Base-by-base conservation (phyloP, 768 basidiomycete genomes). In the Tricholoma sp. region DNA sequence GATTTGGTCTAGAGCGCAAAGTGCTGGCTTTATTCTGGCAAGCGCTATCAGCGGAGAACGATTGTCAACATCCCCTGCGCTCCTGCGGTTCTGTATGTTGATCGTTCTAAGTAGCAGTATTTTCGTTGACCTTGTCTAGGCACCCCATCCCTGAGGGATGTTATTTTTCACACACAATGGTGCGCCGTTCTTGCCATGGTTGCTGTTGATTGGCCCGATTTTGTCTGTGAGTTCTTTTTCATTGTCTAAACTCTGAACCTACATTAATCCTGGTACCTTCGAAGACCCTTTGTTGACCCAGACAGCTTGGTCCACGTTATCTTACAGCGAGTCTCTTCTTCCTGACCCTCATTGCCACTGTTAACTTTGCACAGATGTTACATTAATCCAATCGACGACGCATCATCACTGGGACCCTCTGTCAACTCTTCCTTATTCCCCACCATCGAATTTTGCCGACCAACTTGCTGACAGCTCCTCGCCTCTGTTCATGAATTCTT, bases 121-220 rank as follows among this genome's bases (percentile, higher is more conserved):
- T 34, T 51, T 50, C 52, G 21, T 55, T 59, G 34, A 58, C 62
- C 52, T 59, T 60, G 45, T 49, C 3, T 60, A 94, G 94, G 88
- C 63, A 96, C 97, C 0, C 96, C 97, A 2, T 92, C 93, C 5
- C 74, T 95, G 73, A 79, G 94, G 54, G 97, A 99, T 70, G 81
- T 99, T 52, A 81, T 98, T 51, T 89, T 93, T 70, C 93, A 95
- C 65, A 90, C 94, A 0, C 94, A 97, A 63, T 98, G 91, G 89
- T 91, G 89, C 69, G 82, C 91, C 39, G 82, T 87, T 31, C 76
- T 99, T 12, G 85, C 85, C 31, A 95, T 97, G 90, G 85, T 98
- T 54, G 92, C 96, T 32, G 93, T 98, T 19, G 81, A 91, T 68
- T 99, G 96, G 96, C 96, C 97, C 0, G 76, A 79, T 14, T 98